Percentiles rank a stretch among this genome's conserved stretches.
These are phyloP conservation scores for Takakia lepidozioides DNA, from an alignment of 225 moss, liverwort and hornwort genomes.

Conservation along the genomic window DNA sequence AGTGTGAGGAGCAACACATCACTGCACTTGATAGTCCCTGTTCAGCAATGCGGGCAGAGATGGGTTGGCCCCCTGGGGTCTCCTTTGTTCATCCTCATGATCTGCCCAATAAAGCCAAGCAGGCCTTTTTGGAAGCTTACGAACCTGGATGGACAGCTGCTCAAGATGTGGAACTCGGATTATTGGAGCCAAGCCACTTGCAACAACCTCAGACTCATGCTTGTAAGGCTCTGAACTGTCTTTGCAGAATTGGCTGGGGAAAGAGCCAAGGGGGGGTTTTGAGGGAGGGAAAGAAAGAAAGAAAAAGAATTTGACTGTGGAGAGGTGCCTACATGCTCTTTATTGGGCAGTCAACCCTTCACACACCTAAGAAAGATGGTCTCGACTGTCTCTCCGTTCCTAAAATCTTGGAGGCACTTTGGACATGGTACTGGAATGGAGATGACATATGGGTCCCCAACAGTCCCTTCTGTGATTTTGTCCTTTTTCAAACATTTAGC, in stretches of 20 bases:
- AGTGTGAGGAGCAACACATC: slow-evolving; percentile 96
- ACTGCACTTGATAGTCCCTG: slow-evolving; percentile 79
- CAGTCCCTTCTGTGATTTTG: no score
- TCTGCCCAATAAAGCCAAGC: slow-evolving; percentile 95
- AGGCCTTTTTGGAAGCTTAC: slow-evolving; percentile 97
- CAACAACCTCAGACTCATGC: slow-evolving; percentile 80
- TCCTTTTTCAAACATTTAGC: no score
- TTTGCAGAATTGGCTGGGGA: no score
- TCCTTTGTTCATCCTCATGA: slow-evolving; percentile 99
- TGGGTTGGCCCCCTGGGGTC: slow-evolving; percentile 97
- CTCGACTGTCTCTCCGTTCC: no score
- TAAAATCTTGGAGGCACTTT: no score
- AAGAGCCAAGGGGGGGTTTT: no score
- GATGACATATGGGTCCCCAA: no score
- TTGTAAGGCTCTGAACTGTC: slow-evolving; percentile 72
- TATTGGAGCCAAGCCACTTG: slow-evolving; percentile 68
- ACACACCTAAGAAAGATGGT: no score
- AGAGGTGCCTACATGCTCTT: no score
- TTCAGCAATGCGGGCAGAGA: slow-evolving; percentile 72
- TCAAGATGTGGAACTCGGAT: slow-evolving; percentile 74
- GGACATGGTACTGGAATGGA: no score
- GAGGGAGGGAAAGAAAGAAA: neutral
- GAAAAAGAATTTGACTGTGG: neutral
- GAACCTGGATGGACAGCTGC: slow-evolving; percentile 99
- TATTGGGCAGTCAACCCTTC: no score